Evolutionary conservation across 2,329 filamentous ascomycete genomes (phyloP), one percentile per base, ranked within the genome.

Genomic region (Cephalotrichum gorgonifer): DNA sequence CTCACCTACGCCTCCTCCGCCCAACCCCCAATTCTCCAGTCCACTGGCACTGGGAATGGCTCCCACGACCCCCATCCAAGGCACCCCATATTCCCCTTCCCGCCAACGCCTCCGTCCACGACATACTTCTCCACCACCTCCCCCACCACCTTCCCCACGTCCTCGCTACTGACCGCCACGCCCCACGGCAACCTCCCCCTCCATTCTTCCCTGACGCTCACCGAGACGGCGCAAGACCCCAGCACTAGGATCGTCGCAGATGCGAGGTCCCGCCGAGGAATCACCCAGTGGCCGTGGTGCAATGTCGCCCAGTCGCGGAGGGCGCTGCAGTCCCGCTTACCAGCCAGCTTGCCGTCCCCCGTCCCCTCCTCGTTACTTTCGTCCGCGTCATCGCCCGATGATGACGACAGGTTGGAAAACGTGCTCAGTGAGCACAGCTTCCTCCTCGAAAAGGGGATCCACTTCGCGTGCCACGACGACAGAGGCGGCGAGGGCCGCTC

Each of bases 11-110:
- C n/a, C 35, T 20, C 35, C 35, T 9, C 35, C 6, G 11, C 47
- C 47, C 47, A 43, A 4, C 5, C 23, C 38, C 26, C 26, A 31
- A 43, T 22, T 26, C 28, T 43, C 47, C 38, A 48, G 17, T 43
- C 47, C 47, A 43, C 47, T 14, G 38, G 47, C 41, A 31, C 38
- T 25, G 41, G 17, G 23, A 31, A 26, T 6, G 47, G 14, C 35
- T 43, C 28, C 47, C 44, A 47, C 23, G 6, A 15, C 26, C 38
- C 47, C 47, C 47, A 43, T 17, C 33, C 25, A 43, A 48, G 38
- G 25, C 47, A 48, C 15, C 15, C 25, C 47, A 48, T 48, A 26
- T 26, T 27, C 2, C 38, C 47, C 20, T 27, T 22, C 2, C n/a
- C 47, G 38, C 41, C 22, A 2, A 48, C 38, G n/a, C 17, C 43